phyloP scores from a whole-genome alignment of 768 basidiomycete genomes.

The Suillus placidus region DNA sequence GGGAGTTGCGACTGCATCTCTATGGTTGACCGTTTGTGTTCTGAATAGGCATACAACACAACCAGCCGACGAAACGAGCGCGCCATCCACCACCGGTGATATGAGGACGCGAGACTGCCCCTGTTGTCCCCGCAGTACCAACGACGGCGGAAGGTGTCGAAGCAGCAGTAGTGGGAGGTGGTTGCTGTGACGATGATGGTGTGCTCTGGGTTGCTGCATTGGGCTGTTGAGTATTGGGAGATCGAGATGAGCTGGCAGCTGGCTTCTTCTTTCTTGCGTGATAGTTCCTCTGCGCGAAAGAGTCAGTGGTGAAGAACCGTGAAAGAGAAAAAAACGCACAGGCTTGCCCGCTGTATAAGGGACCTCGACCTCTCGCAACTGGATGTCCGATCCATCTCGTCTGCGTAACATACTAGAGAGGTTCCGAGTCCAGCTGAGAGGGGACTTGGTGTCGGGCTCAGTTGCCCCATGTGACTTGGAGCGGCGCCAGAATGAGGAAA shows the following conservation, averaged over 20 bases:
- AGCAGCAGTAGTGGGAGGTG: neutral
- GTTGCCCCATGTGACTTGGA: neutral
- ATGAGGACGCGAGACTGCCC: neutral
- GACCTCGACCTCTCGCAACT: too few species aligned
- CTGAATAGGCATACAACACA: neutral
- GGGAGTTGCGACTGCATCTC: too few species aligned
- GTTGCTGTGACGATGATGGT: neutral
- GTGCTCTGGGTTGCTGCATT: neutral
- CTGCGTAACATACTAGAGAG: neutral
- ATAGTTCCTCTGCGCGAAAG: neutral
- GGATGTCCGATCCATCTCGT: neutral
- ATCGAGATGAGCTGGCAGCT: neutral
- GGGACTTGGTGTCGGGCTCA: neutral
- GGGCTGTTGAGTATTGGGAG: neutral
- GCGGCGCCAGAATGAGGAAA: neutral
- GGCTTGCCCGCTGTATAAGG: too few species aligned
- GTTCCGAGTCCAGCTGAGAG: neutral
- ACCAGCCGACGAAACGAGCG: neutral
- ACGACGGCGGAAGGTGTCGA: neutral
- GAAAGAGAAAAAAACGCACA: too few species aligned
- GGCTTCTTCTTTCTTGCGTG: neutral
- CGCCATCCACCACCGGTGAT: neutral
- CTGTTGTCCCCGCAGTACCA: neutral
- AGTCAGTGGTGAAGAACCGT: neutral
- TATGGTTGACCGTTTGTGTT: neutral